Conservation (phyloP, 805 yeast species). For the Candida michaelii region DNA sequence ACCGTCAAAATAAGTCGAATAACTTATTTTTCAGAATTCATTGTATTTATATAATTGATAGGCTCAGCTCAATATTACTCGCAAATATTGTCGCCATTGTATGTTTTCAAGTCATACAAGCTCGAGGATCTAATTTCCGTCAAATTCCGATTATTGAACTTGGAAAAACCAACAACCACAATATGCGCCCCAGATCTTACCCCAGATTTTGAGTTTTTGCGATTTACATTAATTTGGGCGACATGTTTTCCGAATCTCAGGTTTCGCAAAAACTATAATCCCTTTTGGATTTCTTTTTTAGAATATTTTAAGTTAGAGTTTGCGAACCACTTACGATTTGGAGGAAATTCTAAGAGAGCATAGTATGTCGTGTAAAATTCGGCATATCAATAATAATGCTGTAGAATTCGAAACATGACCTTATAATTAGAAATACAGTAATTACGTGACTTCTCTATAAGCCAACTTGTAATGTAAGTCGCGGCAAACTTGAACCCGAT, state of each 20-base stretch:
- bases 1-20: no score
- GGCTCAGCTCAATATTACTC: constrained; percentile 1
- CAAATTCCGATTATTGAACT: neutral
- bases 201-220: constrained; percentile 9
- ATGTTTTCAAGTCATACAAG: no score
- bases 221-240: constrained; percentile 8
- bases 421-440: no score
- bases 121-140: neutral
- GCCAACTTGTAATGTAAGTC: no score
- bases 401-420: no score
- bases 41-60: neutral
- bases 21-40: neutral
- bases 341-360: neutral
- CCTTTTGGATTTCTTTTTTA: constrained; percentile 1
- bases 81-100: neutral
- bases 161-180: neutral
- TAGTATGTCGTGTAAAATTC: neutral
- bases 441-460: no score
- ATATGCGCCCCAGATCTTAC: neutral
- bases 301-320: neutral
- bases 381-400: no score
- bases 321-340: neutral
- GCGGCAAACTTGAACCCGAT: neutral
- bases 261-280: constrained; percentile 6
- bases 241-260: constrained; percentile 2